Evolutionary conservation across 768 basidiomycete genomes (phyloP).

Genomic region (Russula sp.): DNA sequence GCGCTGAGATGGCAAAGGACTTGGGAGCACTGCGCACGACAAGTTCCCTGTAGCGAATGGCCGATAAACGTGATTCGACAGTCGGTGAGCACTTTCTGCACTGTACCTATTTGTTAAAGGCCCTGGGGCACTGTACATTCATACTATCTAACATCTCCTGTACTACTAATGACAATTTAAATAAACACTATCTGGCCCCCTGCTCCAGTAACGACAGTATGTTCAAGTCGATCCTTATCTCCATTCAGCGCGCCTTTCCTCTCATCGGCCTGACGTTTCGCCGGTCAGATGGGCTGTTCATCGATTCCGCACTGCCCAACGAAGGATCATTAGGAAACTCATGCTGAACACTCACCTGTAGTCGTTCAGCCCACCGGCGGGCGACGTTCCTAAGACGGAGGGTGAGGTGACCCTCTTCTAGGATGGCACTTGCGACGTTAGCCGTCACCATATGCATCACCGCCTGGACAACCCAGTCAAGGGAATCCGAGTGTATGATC

Average conservation of each 20-base stretch:
- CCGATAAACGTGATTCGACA: not conserved
- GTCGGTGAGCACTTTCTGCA: not conserved
- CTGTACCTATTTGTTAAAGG: no score
- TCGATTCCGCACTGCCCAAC: not conserved
- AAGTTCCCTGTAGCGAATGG: no score
- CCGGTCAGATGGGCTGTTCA: not conserved
- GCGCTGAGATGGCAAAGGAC: no score
- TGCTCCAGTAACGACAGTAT: not conserved
- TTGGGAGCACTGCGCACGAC: no score
- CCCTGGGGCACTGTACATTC: no score
- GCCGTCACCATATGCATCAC: not conserved
- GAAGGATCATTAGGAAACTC: not conserved
- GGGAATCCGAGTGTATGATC: not conserved
- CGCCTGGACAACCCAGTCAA: slow-evolving; percentile 4
- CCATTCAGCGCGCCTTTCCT: not conserved
- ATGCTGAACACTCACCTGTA: not conserved
- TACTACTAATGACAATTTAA: no score
- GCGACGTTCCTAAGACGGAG: not conserved
- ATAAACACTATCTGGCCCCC: not conserved
- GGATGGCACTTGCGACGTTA: not conserved
- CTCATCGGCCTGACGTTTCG: slow-evolving; percentile 7
- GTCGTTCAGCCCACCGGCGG: not conserved
- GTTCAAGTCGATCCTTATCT: not conserved
- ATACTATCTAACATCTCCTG: no score
- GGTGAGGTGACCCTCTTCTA: not conserved